These are phyloP conservation scores for Yamadazyma membranifaciens DNA, from an alignment of 1,139 yeast genomes.

Conservation along the genomic window DNA sequence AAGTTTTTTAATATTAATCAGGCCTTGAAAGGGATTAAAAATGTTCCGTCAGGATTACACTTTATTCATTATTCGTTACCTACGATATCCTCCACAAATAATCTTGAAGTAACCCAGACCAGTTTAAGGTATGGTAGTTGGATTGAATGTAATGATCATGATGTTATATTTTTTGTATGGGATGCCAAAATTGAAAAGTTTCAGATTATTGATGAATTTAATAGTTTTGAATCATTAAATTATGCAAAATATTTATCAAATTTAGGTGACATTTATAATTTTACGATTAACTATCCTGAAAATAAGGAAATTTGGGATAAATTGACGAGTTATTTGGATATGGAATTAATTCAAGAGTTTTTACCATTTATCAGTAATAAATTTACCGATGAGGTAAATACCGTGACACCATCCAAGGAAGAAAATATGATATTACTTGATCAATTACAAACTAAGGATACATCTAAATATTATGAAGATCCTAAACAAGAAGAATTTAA, in stretches of 20 bases:
- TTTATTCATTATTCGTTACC: constrained; percentile 27
- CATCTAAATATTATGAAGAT: constrained; percentile 10
- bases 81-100: constrained; percentile 9
- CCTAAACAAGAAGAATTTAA: constrained; percentile 17
- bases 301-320: constrained; percentile 17
- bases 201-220: constrained; percentile 19
- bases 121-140: constrained; percentile 28
- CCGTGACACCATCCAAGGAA: constrained; percentile 28
- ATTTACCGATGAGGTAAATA: constrained; percentile 17
- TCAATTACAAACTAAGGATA: constrained; percentile 14
- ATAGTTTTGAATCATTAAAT: constrained; percentile 27
- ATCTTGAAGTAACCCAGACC: constrained; percentile 5
- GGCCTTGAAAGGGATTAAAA: constrained; percentile 25
- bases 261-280: constrained; percentile 22
- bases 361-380: constrained; percentile 13
- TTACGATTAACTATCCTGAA: constrained; percentile 26
- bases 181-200: constrained; percentile 20
- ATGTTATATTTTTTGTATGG: constrained; percentile 20
- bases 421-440: constrained; percentile 25
- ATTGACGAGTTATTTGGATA: constrained; percentile 18
- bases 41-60: constrained; percentile 27
- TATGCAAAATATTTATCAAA: constrained; percentile 13
- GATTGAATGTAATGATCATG: constrained; percentile 22
- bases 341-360: constrained; percentile 22
- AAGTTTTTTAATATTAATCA: constrained; percentile 25